Evolutionary conservation across 768 basidiomycete genomes (phyloP).

Genomic region (Auricularia auricula-judae): DNA sequence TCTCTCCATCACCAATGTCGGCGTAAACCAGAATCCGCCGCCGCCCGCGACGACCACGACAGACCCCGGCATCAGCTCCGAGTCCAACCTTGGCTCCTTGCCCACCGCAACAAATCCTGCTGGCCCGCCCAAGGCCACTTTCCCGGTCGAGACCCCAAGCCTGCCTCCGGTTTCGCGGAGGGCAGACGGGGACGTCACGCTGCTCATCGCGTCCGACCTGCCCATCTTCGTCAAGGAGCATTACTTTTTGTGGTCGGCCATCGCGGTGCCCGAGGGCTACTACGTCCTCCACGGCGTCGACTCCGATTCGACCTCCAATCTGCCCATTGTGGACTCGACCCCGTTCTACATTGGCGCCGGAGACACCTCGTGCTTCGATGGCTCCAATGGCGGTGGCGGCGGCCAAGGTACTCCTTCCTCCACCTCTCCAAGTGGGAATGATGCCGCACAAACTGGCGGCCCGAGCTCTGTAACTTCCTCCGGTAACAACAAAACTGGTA

Average conservation of each 20-base stretch:
- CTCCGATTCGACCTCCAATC: neutral
- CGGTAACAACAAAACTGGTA: neutral
- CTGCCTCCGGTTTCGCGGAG: neutral
- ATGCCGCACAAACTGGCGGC: neutral
- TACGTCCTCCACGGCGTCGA: neutral
- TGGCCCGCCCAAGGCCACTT: neutral
- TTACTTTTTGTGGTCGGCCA: neutral
- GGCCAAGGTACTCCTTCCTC: neutral
- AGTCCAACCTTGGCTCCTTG: neutral
- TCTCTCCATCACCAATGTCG: slow-evolving; percentile 31
- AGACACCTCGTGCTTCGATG: neutral
- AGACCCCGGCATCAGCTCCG: neutral
- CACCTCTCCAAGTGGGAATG: neutral
- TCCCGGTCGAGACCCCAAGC: neutral
- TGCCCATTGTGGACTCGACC: neutral
- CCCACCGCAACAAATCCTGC: neutral
- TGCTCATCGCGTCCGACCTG: neutral
- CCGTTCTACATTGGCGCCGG: neutral
- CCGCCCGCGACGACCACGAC: neutral
- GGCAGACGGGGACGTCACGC: neutral
- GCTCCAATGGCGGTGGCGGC: neutral
- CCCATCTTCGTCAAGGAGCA: neutral
- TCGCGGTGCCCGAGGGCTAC: neutral
- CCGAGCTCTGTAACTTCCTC: neutral
- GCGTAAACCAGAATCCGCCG: slow-evolving; percentile 16